These are phyloP conservation scores for Irineochytrium annulatum DNA, from an alignment of 192 early-diverging fungal genomes.

Conservation along the genomic window DNA sequence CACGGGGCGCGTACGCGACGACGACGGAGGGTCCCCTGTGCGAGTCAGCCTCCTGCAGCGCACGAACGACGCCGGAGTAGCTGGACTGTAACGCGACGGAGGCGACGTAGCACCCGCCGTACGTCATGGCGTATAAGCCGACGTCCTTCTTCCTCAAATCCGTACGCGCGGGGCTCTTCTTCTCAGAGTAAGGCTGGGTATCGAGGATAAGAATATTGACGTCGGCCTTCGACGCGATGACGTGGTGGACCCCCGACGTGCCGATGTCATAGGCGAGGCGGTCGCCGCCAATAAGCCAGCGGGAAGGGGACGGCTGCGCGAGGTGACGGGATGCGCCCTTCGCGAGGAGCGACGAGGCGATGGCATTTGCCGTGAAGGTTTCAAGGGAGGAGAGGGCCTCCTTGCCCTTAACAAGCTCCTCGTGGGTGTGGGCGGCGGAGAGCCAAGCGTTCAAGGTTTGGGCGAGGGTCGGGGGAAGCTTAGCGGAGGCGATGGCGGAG, in stretches of 20 bases:
- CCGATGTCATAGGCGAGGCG: constrained; percentile 83
- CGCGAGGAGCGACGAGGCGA: constrained; percentile 30
- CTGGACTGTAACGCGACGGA: constrained; percentile 83
- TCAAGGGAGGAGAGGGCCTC: constrained; percentile 46
- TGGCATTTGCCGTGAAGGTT: constrained; percentile 6
- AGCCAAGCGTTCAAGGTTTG: background rate
- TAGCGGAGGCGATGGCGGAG: constrained; percentile 35
- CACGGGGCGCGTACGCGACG: constrained; percentile 76
- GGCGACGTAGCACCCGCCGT: constrained; percentile 85
- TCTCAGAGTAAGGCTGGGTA: constrained; percentile 74
- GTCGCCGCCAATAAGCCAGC: constrained; percentile 90
- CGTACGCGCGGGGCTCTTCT: constrained; percentile 16
- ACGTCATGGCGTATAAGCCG: constrained; percentile 94
- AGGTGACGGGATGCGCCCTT: no score
- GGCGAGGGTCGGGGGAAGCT: background rate
- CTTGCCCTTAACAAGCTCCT: no score
- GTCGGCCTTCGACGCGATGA: constrained; percentile 76
- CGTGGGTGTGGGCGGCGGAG: background rate
- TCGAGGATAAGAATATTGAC: constrained; percentile 91
- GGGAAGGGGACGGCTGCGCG: constrained; percentile 47
- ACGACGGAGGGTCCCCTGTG: constrained; percentile 86
- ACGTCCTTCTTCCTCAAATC: constrained; percentile 84
- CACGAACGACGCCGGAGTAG: constrained; percentile 84
- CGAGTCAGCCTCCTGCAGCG: constrained; percentile 84
- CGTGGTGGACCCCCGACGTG: constrained; percentile 84